Base-by-base conservation (phyloP, 495 filamentous ascomycete genomes). In the Emericellopsis terricola region DNA sequence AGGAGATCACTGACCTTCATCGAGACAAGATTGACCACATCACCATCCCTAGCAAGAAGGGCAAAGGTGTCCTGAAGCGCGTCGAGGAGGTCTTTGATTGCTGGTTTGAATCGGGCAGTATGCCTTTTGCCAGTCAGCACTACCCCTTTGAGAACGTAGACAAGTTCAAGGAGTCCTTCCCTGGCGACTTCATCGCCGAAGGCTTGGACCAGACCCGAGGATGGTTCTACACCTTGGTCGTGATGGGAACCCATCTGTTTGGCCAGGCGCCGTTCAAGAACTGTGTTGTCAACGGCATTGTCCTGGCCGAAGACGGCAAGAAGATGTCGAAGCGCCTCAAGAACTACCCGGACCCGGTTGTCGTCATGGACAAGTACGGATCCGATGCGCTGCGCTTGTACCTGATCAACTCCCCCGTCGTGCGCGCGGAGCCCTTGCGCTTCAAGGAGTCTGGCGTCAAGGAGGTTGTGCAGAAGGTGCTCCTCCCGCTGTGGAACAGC, bases 281-380 rank as follows among this genome's bases (percentile, higher is more conserved):
- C 51, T 93, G 85, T 46, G 81, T 96, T 9, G 91, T 96, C 29
- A 96, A 93, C 47, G 89, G 89, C 8, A 91, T 97, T 36, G 89
- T 97, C 1, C 65, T 97, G 19, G 89, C 77, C 5, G 85, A 93
- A 52, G 85, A 96, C 46, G 89, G 89, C 34, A 94, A 94, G 64
- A 97, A 97, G 63, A 97, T 97, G 89, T 94, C 86, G 1, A 97
- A 97, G 62, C 71, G 91, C 27, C 62, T 94, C 26, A 89, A 94
- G 63, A 97, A 97, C 54, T 97, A 94, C 50, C 91, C 91, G 7
- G 91, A 96, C 47, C 89, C 91, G 8, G 57, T 57, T 21, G 49
- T 84, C 14, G 69, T 97, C 42, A 94, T 97, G 66, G 53, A 78
- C 30, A 75, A 76, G 37, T 94, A 93, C 46, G 89, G 89, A 15